Evolutionary conservation across 2,329 filamentous ascomycete species (phyloP).

Genomic region (Cercospora brassicicola): DNA sequence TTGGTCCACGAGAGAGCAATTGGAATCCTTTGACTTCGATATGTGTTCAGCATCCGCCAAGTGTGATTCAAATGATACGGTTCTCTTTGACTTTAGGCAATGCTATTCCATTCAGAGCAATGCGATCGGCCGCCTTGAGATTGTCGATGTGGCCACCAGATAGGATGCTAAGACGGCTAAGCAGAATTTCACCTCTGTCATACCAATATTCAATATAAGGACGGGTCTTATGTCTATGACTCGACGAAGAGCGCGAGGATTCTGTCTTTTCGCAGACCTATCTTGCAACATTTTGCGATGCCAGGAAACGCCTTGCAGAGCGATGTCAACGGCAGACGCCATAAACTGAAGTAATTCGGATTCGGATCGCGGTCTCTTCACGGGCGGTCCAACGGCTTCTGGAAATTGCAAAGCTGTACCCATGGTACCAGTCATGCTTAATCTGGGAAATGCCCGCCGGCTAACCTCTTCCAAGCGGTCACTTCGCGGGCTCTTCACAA

Average conservation of each 20-base stretch:
- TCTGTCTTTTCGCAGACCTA: not conserved
- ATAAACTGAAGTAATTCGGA: not conserved
- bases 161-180: not conserved
- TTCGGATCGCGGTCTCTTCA: not conserved
- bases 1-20: not conserved
- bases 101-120: not conserved
- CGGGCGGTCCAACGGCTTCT: not conserved
- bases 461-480: not conserved
- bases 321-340: not conserved
- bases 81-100: not conserved
- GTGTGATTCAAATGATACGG: not conserved
- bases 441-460: not conserved
- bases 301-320: not conserved
- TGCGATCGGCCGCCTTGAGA: not conserved
- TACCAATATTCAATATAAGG: too few relatives aligned
- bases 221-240: not conserved
- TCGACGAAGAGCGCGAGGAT: rapidly evolving
- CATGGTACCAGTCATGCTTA: not conserved
- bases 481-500: not conserved
- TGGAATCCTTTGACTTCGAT: not conserved
- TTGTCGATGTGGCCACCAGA: not conserved
- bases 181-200: too few relatives aligned
- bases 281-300: not conserved
- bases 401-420: not conserved
- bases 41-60: not conserved